These are phyloP conservation scores for Salvia rosmarinus DNA, from an alignment of 257 asterid species.

Conservation along the genomic window DNA sequence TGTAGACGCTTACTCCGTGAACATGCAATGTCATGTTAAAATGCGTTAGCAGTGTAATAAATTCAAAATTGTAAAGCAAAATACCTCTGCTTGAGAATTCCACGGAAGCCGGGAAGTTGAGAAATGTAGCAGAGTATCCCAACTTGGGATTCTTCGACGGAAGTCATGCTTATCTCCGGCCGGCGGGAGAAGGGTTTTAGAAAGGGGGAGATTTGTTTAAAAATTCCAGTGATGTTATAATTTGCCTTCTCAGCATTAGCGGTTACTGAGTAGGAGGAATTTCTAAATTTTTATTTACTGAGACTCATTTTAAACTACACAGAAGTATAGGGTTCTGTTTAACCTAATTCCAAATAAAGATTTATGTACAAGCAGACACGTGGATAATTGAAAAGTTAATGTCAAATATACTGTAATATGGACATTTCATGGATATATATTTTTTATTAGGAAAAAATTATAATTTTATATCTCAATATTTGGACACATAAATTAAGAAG, in stretches of 20 bases:
- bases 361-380: no score
- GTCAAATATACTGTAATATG: no score
- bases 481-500: no score
- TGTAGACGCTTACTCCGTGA: background rate
- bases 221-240: background rate
- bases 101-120: slow-evolving; percentile 78
- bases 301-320: no score
- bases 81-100: slow-evolving; percentile 89
- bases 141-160: slow-evolving; percentile 74
- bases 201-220: slow-evolving; percentile 28
- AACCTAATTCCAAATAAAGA: no score
- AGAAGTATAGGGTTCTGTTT: no score
- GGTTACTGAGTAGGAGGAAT: background rate
- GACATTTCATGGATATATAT: no score
- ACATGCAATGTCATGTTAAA: slow-evolving; percentile 20
- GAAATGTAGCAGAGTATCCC: slow-evolving; percentile 86
- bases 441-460: no score
- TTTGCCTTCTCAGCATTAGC: slow-evolving; percentile 21
- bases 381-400: no score
- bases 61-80: background rate
- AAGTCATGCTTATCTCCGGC: slow-evolving; percentile 43
- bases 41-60: background rate
- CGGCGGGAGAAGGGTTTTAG: slow-evolving; percentile 29
- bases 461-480: no score
- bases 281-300: no score